phyloP scores from a whole-genome alignment of 192 early-diverging fungal genomes.

The Backusella macrospora region DNA sequence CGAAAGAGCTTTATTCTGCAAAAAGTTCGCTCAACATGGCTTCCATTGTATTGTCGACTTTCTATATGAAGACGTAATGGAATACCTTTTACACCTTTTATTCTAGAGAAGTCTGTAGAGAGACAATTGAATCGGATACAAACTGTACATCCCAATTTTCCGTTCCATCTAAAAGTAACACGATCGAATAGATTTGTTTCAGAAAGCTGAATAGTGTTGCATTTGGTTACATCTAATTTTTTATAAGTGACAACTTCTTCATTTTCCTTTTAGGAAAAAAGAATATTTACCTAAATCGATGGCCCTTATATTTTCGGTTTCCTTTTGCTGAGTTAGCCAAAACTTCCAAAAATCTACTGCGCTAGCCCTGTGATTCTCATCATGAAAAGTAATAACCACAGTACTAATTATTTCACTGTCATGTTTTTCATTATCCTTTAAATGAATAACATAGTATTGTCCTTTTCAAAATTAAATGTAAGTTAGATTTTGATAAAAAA shows the following conservation, averaged over 20 bases:
- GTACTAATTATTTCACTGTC: constrained; percentile 58
- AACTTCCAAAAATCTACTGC: constrained; percentile 70
- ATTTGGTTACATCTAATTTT: neutral
- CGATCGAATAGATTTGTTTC: constrained; percentile 69
- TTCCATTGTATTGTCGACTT: constrained; percentile 25
- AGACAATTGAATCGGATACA: constrained; percentile 74
- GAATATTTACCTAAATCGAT: constrained; percentile 60
- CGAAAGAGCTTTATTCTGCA: constrained; percentile 71
- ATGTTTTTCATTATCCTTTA: constrained; percentile 51
- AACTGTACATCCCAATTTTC: constrained; percentile 62
- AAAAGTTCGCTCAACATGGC: constrained; percentile 55
- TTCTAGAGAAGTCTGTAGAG: constrained; percentile 79
- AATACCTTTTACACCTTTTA: constrained; percentile 82
- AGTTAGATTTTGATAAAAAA: neutral
- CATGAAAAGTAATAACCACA: constrained; percentile 71
- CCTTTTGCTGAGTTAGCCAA: constrained; percentile 70
- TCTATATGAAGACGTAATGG: constrained; percentile 61
- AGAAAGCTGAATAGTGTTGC: constrained; percentile 48
- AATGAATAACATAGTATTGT: constrained; percentile 59
- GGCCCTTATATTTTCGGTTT: constrained; percentile 58
- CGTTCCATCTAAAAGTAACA: constrained; percentile 71
- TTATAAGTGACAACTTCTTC: neutral
- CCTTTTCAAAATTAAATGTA: constrained; percentile 34
- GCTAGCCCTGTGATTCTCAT: constrained; percentile 63
- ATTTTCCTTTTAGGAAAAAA: neutral